phyloP scores from a whole-genome alignment of 2,329 filamentous ascomycete genomes.

The Trichoderma atrobrunneum region DNA sequence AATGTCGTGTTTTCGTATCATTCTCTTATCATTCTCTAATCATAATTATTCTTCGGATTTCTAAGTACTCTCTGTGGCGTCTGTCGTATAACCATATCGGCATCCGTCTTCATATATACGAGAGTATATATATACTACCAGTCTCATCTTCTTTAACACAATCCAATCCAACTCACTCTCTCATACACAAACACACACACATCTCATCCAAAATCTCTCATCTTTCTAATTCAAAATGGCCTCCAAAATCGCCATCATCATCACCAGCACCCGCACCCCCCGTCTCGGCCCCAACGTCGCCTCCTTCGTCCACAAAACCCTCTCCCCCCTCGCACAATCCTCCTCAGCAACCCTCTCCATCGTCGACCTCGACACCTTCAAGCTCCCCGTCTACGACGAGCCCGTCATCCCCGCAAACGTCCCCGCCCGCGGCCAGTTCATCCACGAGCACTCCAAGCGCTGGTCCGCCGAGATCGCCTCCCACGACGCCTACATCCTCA shows the following conservation, averaged over 20 bases:
- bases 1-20: neutral
- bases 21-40: neutral
- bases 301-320: neutral
- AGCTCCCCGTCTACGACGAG: slow-evolving; percentile 45
- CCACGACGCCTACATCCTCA: slow-evolving; percentile 45
- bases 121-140: neutral
- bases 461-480: slow-evolving; percentile 43
- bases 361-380: slow-evolving; percentile 39
- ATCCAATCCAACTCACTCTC: neutral
- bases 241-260: slow-evolving; percentile 16
- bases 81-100: neutral
- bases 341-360: slow-evolving; percentile 21
- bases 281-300: slow-evolving; percentile 13
- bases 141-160: neutral
- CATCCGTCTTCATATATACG: neutral
- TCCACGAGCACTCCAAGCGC: slow-evolving; percentile 37
- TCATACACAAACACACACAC: neutral
- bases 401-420: slow-evolving; percentile 36
- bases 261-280: slow-evolving; percentile 15
- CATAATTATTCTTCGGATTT: neutral
- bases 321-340: neutral
- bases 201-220: neutral
- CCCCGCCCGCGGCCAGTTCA: slow-evolving; percentile 32
- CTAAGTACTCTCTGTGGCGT: neutral
- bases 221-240: neutral